Evolutionary conservation across 345 rosid species (phyloP).

Genomic region (Eucalyptus marginata): DNA sequence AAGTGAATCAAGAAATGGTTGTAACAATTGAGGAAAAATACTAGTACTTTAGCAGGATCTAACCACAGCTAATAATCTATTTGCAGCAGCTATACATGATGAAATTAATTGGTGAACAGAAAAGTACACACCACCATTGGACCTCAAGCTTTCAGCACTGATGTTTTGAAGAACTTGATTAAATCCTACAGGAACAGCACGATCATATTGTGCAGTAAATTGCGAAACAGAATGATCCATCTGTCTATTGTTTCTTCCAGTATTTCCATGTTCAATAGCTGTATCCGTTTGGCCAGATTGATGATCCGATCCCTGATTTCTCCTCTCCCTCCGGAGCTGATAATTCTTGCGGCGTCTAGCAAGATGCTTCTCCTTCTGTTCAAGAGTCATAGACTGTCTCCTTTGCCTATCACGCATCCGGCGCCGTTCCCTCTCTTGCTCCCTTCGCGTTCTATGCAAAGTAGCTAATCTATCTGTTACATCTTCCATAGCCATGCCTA

Average conservation of each 20-base stretch:
- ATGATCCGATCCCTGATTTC: conserved; percentile 18
- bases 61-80: not conserved
- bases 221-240: conserved; percentile 14
- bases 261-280: not conserved
- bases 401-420: conserved; percentile 80
- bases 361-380: conserved; percentile 83
- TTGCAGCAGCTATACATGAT: not conserved
- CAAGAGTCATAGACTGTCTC: conserved; percentile 79
- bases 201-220: not conserved
- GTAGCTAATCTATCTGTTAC: conserved; percentile 16
- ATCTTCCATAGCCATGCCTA: conserved; percentile 16
- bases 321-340: conserved; percentile 64
- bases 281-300: conserved; percentile 8
- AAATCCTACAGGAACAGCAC: conserved; percentile 2
- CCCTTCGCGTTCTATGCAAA: conserved; percentile 35
- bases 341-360: conserved; percentile 87
- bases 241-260: not conserved
- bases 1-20: not conserved
- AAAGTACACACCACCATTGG: conserved; percentile 39
- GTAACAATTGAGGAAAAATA: not conserved
- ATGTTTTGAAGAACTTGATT: conserved; percentile 4
- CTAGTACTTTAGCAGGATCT: not conserved
- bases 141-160: conserved; percentile 2
- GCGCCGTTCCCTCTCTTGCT: conserved; percentile 75
- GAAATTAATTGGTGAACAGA: not conserved